A percentile compares a stretch with the other conserved stretches of the same genome.
Conservation (phyloP, 306 rosid genomes). For the Clitoria ternatea region DNA sequence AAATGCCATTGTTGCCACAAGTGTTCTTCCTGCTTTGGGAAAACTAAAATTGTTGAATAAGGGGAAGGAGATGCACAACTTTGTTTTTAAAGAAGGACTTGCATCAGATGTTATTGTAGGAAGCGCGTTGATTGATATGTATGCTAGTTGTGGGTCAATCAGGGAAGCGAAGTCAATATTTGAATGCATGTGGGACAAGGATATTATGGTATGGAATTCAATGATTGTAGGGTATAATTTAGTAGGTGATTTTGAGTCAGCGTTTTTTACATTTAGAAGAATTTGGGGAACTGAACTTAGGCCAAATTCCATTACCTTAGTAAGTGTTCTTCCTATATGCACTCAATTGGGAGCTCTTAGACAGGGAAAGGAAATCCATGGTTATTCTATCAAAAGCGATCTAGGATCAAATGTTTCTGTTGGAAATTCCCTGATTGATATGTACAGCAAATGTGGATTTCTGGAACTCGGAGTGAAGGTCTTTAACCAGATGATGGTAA, state of each 20-base stretch:
- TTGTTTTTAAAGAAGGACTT: constrained; percentile 33
- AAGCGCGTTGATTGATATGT: constrained; percentile 43
- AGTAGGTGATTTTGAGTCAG: constrained; percentile 29
- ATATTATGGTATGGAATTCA: constrained; percentile 39
- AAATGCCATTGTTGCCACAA: constrained; percentile 30
- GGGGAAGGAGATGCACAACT: constrained; percentile 41
- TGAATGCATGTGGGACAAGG: constrained; percentile 25
- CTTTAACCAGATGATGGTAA: constrained; percentile 35
- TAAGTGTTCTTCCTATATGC: constrained; percentile 46
- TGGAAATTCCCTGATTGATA: constrained; percentile 41
- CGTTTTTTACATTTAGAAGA: constrained; percentile 28
- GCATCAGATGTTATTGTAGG: constrained; percentile 33
- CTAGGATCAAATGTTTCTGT: constrained; percentile 21
- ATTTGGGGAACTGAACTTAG: constrained; percentile 30
- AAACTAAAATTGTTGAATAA: constrained; percentile 39
- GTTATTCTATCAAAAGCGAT: constrained; percentile 39
- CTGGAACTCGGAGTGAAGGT: constrained; percentile 37
- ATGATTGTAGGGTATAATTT: constrained; percentile 39
- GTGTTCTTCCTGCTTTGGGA: constrained; percentile 42
- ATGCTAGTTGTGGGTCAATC: constrained; percentile 41
- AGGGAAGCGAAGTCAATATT: constrained; percentile 36
- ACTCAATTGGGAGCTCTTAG: constrained; percentile 37
- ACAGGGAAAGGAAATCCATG: constrained; percentile 48
- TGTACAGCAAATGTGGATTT: constrained; percentile 46
- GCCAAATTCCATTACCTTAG: constrained; percentile 43